A percentile compares a stretch with the other conserved stretches of the same genome.
These are phyloP conservation scores for Hibiscus tridactylites DNA, from an alignment of 345 rosid species.

Conservation along the genomic window DNA sequence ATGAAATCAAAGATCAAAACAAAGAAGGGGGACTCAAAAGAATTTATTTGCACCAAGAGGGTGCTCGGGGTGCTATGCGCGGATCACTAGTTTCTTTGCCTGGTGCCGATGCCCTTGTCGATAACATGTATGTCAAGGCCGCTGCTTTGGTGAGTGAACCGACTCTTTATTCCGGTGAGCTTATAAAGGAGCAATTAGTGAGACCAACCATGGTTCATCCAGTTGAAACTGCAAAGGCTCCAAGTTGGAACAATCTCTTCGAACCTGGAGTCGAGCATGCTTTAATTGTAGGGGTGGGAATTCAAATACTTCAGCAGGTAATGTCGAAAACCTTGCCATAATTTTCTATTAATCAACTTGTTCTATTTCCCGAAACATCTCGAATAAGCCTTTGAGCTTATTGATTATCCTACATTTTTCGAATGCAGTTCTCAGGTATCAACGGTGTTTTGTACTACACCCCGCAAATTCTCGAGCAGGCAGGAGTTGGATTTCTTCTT, in stretches of 20 bases:
- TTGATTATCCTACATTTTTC: not conserved
- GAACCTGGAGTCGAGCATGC: constrained; percentile 97
- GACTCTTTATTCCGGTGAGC: constrained; percentile 68
- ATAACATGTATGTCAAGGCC: constrained; percentile 54
- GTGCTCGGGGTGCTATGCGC: constrained; percentile 45
- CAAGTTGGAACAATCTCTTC: constrained; percentile 69
- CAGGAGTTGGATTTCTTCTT: constrained; percentile 83
- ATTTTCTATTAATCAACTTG: not conserved
- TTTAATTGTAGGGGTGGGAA: constrained; percentile 66
- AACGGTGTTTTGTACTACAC: constrained; percentile 94
- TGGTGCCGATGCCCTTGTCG: constrained; percentile 46
- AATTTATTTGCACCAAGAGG: constrained; percentile 74
- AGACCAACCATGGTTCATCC: constrained; percentile 96
- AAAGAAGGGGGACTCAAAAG: constrained; percentile 78
- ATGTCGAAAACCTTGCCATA: not conserved
- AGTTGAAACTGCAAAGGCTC: constrained; percentile 47
- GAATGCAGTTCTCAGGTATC: constrained; percentile 82
- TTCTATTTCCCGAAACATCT: not conserved
- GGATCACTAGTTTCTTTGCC: constrained; percentile 65
- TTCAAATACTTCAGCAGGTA: constrained; percentile 99
- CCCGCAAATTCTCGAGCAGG: constrained; percentile 95
- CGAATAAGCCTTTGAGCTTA: not conserved
- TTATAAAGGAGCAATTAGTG: constrained; percentile 40
- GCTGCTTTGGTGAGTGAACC: constrained; percentile 89
- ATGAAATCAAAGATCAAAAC: constrained; percentile 53